Percentiles rank a stretch among this genome's conserved stretches.
phyloP scores from a whole-genome alignment of 805 yeast species.

The Suhomyces sp. region DNA sequence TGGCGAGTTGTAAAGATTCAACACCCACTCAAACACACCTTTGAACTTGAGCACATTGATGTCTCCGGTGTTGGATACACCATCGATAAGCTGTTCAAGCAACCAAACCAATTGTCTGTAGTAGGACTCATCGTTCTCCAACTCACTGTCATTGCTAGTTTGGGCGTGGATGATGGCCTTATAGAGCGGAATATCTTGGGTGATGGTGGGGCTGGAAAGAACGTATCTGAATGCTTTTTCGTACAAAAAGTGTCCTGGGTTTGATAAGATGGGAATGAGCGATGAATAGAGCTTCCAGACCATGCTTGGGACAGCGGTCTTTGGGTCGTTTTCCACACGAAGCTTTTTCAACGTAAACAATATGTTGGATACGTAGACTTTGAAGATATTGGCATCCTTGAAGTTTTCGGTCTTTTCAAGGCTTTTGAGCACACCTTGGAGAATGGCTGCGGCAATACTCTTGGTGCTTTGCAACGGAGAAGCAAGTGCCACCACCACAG shows the following conservation, averaged over 20 bases:
- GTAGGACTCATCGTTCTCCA: constrained; percentile 46
- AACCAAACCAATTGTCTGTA: constrained; percentile 68
- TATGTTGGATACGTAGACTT: constrained; percentile 50
- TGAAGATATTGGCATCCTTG: constrained; percentile 56
- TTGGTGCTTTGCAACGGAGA: constrained; percentile 23
- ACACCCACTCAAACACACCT: constrained; percentile 65
- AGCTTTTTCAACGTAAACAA: constrained; percentile 30
- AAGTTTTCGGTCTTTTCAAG: constrained; percentile 38
- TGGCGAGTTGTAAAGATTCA: constrained; percentile 54
- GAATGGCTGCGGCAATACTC: constrained; percentile 40
- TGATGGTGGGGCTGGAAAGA: constrained; percentile 49
- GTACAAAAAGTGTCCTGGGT: constrained; percentile 73
- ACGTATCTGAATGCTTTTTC: constrained; percentile 70
- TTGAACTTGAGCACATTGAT: constrained; percentile 48
- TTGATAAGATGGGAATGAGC: constrained; percentile 53
- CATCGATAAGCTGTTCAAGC: constrained; percentile 44
- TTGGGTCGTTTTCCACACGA: constrained; percentile 5
- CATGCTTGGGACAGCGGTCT: constrained; percentile 37
- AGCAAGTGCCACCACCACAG: constrained; percentile 46
- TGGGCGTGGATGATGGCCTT: constrained; percentile 30
- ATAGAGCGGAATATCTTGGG: constrained; percentile 46
- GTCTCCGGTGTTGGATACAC: constrained; percentile 50
- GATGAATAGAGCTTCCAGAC: constrained; percentile 56
- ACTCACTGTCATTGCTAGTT: constrained; percentile 19
- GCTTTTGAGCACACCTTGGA: constrained; percentile 44